Percentiles rank a stretch among this genome's conserved stretches.
Conservation (phyloP, 495 filamentous ascomycete species). For the Wilcoxina mikolae region DNA sequence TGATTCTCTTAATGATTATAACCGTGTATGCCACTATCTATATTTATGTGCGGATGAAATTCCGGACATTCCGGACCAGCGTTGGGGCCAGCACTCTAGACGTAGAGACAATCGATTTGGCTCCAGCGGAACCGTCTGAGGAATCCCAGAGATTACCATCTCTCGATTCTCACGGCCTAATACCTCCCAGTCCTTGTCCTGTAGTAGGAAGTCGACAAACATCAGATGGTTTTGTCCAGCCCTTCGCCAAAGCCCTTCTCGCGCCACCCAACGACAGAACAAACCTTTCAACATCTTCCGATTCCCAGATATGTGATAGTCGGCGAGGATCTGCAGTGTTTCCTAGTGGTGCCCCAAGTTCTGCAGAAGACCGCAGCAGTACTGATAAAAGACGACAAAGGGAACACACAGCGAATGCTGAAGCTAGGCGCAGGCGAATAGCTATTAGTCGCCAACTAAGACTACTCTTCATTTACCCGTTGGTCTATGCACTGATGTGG, state of each 20-base stretch:
- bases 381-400: constrained; percentile 6
- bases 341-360: not conserved
- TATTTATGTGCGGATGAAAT: constrained; percentile 43
- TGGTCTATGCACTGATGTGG: constrained; percentile 59
- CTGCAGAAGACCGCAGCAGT: not conserved
- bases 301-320: constrained; percentile 2
- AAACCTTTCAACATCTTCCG: not conserved
- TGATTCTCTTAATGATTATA: constrained; percentile 42
- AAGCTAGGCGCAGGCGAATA: constrained; percentile 28
- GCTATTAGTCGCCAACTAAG: constrained; percentile 51
- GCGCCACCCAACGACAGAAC: constrained; percentile 6
- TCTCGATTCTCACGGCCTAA: constrained; percentile 25
- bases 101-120: constrained; percentile 26
- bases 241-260: constrained; percentile 23
- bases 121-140: constrained; percentile 15
- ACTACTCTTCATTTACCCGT: constrained; percentile 56
- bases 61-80: constrained; percentile 29
- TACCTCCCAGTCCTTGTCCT: constrained; percentile 13
- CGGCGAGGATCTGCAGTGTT: constrained; percentile 5
- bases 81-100: constrained; percentile 26
- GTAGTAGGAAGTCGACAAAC: constrained; percentile 20
- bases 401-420: not conserved
- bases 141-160: constrained; percentile 17
- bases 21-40: constrained; percentile 52
- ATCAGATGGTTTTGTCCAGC: constrained; percentile 24